Conservation (phyloP, 306 rosid genomes). For the Trifolium repens region DNA sequence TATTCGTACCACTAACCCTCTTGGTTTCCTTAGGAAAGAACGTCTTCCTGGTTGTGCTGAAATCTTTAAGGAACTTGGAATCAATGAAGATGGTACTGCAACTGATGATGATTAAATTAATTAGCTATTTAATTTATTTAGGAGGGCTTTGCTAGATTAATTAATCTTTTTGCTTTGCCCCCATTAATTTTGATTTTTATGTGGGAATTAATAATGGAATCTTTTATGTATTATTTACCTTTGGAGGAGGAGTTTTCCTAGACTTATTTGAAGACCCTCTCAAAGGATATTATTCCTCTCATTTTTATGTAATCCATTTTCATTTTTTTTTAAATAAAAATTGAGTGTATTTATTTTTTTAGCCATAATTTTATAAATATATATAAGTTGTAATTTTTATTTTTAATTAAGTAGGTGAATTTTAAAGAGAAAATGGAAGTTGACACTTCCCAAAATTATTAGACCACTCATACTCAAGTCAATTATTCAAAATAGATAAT, state of each 20-base stretch:
- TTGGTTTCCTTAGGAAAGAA: slow-evolving; percentile 64
- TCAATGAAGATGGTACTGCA: slow-evolving; percentile 39
- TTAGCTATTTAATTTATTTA: background rate
- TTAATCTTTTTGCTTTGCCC: too few species aligned
- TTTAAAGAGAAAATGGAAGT: background rate
- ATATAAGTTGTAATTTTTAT: background rate
- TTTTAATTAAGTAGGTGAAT: background rate
- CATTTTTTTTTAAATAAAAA: background rate
- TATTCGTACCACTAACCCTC: slow-evolving; percentile 69
- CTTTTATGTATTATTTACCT: background rate
- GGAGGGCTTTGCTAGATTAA: background rate
- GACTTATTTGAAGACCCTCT: background rate
- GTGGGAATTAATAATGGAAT: slow-evolving; percentile 16
- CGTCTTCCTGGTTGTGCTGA: slow-evolving; percentile 49
- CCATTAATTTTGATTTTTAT: background rate
- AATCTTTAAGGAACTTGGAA: slow-evolving; percentile 67
- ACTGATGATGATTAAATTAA: background rate
- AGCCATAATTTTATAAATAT: too few species aligned
- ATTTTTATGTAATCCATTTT: background rate
- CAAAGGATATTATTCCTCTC: background rate
- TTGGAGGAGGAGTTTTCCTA: background rate
- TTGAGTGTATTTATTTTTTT: too few species aligned
- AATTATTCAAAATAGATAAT: background rate
- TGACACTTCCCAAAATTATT: background rate
- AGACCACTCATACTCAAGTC: background rate